Percentiles rank a stretch among this genome's conserved stretches.
phyloP scores from a whole-genome alignment of 768 basidiomycete genomes.

The Pulveroboletus frians region DNA sequence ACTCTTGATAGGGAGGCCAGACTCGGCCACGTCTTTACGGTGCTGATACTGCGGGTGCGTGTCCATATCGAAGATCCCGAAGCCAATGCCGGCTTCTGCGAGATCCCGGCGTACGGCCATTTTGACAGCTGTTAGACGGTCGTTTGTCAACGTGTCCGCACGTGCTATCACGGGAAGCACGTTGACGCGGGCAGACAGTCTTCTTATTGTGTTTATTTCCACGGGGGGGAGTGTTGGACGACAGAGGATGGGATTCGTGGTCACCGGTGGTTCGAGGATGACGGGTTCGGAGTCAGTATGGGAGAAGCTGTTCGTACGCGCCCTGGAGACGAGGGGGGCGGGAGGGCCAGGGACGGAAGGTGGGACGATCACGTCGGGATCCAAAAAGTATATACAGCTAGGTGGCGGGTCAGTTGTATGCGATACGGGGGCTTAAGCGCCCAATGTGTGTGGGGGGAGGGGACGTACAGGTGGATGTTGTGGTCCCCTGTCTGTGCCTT shows the following conservation, averaged over 20 bases:
- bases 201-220: slow-evolving; percentile 75
- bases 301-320: slow-evolving; percentile 67
- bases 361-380: slow-evolving; percentile 76
- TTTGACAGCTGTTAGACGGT: slow-evolving; percentile 75
- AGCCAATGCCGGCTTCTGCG: slow-evolving; percentile 80
- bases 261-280: slow-evolving; percentile 74
- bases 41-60: slow-evolving; percentile 44
- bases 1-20: slow-evolving; percentile 40
- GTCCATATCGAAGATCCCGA: slow-evolving; percentile 84
- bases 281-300: slow-evolving; percentile 69
- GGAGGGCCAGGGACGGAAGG: slow-evolving; percentile 63
- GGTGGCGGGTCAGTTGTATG: slow-evolving; percentile 17
- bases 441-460: slow-evolving; percentile 9
- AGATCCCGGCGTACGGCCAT: slow-evolving; percentile 75
- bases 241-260: slow-evolving; percentile 63
- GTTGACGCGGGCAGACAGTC: slow-evolving; percentile 76
- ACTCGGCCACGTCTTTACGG: slow-evolving; percentile 41
- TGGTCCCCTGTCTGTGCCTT: slow-evolving; percentile 66
- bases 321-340: slow-evolving; percentile 60
- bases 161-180: slow-evolving; percentile 82
- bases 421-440: slow-evolving; percentile 27
- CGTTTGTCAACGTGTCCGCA: slow-evolving; percentile 77
- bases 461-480: slow-evolving; percentile 73
- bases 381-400: slow-evolving; percentile 85
- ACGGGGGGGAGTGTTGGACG: slow-evolving; percentile 61